phyloP scores from a whole-genome alignment of 1,139 yeast species.

The Blastobotrys serpentis region DNA sequence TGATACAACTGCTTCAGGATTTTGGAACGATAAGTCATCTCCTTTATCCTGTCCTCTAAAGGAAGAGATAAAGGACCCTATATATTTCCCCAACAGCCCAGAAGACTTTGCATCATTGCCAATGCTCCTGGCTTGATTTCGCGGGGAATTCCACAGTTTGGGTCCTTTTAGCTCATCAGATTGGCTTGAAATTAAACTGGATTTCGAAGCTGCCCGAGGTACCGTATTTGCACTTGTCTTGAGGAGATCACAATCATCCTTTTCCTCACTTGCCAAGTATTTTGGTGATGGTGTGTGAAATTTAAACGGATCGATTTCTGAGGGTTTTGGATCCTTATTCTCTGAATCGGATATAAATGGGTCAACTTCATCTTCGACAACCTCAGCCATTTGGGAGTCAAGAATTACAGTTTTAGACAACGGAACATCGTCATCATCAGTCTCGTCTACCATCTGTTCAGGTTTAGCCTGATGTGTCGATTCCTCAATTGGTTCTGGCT shows the following conservation, averaged over 20 bases:
- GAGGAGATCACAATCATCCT: neutral
- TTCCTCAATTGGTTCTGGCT: too few species aligned
- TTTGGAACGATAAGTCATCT: neutral
- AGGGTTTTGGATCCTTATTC: neutral
- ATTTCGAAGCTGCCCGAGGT: neutral
- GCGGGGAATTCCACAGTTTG: conserved; percentile 7
- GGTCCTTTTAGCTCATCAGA: conserved; percentile 5
- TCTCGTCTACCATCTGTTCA: neutral
- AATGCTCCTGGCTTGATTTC: neutral
- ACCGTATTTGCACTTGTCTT: neutral
- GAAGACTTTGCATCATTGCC: neutral
- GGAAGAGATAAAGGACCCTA: conserved; percentile 5
- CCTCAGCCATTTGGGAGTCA: conserved; percentile 1
- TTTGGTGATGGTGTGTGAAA: conserved; percentile 7
- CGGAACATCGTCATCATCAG: neutral
- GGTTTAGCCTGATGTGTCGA: too few species aligned
- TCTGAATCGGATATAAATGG: conserved; percentile 8
- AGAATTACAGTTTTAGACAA: neutral
- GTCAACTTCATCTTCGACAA: neutral
- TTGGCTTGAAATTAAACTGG: neutral
- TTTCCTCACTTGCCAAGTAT: neutral
- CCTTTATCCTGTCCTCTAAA: conserved; percentile 6
- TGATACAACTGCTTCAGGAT: conserved; percentile 17
- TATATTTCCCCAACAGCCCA: conserved; percentile 3
- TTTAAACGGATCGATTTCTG: neutral